phyloP scores from a whole-genome alignment of 2,329 filamentous ascomycete genomes.

The Pestalotiopsis sp. region DNA sequence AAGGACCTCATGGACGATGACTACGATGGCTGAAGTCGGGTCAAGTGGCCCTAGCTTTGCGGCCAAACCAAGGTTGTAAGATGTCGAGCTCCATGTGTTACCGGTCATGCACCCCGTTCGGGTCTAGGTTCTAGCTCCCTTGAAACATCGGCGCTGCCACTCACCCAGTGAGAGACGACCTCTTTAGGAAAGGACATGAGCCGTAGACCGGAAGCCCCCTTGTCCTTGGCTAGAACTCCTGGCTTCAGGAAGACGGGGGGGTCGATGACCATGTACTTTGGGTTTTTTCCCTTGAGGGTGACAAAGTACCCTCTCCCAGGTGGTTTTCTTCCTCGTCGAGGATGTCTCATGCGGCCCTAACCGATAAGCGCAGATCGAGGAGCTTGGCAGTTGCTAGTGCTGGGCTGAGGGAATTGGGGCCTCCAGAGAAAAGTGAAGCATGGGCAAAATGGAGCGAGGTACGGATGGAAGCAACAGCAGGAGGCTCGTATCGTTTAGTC shows the following conservation, averaged over 20 bases:
- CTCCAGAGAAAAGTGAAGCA: background rate
- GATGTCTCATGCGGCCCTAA: conserved; percentile 1
- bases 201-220: conserved; percentile 1
- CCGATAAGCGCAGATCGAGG: conserved; percentile 8
- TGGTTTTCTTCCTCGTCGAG: background rate
- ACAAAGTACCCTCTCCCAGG: background rate
- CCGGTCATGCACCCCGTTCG: conserved; percentile 6
- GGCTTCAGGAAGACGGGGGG: conserved; percentile 4
- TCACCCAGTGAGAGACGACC: background rate
- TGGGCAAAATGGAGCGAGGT: background rate
- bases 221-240: conserved; percentile 1
- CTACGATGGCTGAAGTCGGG: background rate
- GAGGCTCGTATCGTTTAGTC: background rate
- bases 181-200: conserved; percentile 3
- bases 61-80: background rate
- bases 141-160: conserved; percentile 14
- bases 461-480: background rate
- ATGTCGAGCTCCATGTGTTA: conserved; percentile 3
- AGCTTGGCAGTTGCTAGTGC: background rate
- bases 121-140: background rate
- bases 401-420: background rate
- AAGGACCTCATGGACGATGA: background rate
- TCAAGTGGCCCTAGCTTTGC: background rate
- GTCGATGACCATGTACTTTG: background rate
- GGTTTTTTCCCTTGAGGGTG: background rate